Evolutionary conservation across 2,329 filamentous ascomycete genomes (phyloP).

Genomic region (Beauveria varroae): DNA sequence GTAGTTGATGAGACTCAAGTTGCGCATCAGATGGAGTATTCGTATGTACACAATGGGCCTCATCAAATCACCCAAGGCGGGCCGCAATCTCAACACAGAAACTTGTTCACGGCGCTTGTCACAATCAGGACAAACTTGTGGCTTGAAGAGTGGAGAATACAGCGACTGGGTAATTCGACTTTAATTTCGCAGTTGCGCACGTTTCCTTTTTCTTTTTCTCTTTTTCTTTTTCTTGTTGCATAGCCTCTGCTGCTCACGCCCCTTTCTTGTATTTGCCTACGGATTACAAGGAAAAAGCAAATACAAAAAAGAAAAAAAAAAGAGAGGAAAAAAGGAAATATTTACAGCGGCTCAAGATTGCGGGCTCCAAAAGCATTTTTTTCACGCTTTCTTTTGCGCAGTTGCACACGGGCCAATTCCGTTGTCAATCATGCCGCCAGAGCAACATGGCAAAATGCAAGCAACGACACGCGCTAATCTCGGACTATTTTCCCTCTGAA

Average conservation of each 20-base stretch:
- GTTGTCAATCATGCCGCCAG: neutral
- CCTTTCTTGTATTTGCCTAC: neutral
- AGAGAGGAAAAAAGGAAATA: neutral
- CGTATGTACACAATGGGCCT: neutral
- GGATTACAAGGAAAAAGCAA: too few relatives aligned
- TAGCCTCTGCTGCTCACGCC: neutral
- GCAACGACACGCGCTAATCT: neutral
- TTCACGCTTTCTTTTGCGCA: neutral
- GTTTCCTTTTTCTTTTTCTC: neutral
- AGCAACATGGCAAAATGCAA: neutral
- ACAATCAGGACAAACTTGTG: conserved; percentile 8
- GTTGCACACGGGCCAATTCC: neutral
- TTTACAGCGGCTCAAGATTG: neutral
- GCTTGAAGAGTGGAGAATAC: conserved; percentile 8
- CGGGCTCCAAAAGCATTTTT: neutral
- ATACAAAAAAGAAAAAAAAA: neutral
- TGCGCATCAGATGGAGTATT: neutral
- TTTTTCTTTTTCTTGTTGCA: neutral
- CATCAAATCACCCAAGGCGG: neutral
- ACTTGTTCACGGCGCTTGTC: neutral
- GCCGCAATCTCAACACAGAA: conserved; percentile 8
- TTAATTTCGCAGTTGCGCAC: conserved; percentile 7
- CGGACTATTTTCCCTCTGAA: neutral
- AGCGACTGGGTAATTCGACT: neutral
- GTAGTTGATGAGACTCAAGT: conserved; percentile 1